Evolutionary conservation across 2,329 filamentous ascomycete genomes (phyloP).

Genomic region (Scortechinia acanthostroma): DNA sequence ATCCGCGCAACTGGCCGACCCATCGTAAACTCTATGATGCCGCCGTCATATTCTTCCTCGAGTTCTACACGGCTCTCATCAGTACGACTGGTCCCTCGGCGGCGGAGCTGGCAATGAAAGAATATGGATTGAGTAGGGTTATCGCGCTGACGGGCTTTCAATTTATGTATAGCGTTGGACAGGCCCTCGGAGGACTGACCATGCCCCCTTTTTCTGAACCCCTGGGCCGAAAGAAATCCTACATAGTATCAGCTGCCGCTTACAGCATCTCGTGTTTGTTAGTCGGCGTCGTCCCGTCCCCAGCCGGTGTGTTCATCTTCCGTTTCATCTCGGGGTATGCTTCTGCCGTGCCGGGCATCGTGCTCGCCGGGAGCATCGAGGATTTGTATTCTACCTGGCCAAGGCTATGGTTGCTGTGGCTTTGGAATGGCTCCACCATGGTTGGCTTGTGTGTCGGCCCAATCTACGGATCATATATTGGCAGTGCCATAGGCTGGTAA

Average conservation of each 20-base stretch:
- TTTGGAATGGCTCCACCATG: constrained; percentile 31
- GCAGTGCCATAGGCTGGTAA: constrained; percentile 18
- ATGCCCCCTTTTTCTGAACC: constrained; percentile 26
- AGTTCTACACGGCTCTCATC: constrained; percentile 12
- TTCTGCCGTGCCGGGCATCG: constrained; percentile 35
- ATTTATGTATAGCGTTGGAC: constrained; percentile 25
- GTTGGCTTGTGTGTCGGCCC: constrained; percentile 31
- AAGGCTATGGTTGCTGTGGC: constrained; percentile 35
- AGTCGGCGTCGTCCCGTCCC: constrained; percentile 21
- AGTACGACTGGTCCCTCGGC: constrained; percentile 11
- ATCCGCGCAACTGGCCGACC: constrained; percentile 2
- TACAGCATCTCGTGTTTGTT: constrained; percentile 24
- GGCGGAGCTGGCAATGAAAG: no score
- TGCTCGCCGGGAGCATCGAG: constrained; percentile 36
- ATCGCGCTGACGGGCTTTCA: constrained; percentile 13
- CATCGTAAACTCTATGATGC: neutral
- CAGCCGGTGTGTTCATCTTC: constrained; percentile 26
- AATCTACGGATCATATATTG: constrained; percentile 23
- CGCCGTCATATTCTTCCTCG: constrained; percentile 10
- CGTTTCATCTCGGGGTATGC: constrained; percentile 31
- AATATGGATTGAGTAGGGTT: constrained; percentile 7
- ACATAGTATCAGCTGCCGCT: constrained; percentile 18
- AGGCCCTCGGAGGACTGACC: constrained; percentile 22
- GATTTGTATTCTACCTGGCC: constrained; percentile 34
- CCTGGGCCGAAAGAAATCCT: constrained; percentile 22